These are phyloP conservation scores for Conticribra weissflogii DNA, from an alignment of 108 stramenopile species.

Conservation along the genomic window DNA sequence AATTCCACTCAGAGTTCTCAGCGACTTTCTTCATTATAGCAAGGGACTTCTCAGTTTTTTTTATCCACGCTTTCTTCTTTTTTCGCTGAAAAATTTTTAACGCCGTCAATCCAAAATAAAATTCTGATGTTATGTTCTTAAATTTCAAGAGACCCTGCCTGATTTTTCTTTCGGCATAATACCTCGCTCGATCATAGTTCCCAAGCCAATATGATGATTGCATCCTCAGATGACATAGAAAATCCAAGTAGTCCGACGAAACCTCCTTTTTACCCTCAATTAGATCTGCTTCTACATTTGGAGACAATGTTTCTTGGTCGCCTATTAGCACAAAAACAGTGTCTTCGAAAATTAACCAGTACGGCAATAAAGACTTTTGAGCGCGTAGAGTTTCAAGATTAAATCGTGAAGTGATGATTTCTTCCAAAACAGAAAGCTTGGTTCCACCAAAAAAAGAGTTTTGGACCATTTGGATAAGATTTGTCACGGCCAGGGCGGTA, in stretches of 20 bases:
- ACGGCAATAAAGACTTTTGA: not conserved
- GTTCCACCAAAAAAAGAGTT: not conserved
- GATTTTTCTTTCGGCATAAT: not conserved
- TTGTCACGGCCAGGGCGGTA: not conserved
- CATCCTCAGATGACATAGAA: not conserved
- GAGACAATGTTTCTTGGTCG: not conserved
- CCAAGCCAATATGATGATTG: not conserved
- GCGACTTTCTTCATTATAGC: not conserved
- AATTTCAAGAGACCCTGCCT: not conserved
- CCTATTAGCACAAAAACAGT: not conserved
- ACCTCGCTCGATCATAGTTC: not conserved
- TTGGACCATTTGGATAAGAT: not conserved
- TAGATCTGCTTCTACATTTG: not conserved
- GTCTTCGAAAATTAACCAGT: not conserved
- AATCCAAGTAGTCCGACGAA: not conserved
- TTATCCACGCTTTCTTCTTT: not conserved
- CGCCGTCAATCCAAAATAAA: not conserved
- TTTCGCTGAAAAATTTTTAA: not conserved
- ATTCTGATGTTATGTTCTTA: not conserved
- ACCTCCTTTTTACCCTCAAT: not conserved
- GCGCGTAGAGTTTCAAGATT: not conserved
- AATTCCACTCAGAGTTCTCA: conserved; percentile 27
- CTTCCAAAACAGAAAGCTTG: not conserved
- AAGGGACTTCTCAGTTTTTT: conserved; percentile 13
- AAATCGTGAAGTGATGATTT: not conserved